These are phyloP conservation scores for Coniella lustricola DNA, from an alignment of 2,329 filamentous ascomycete genomes.

Conservation along the genomic window DNA sequence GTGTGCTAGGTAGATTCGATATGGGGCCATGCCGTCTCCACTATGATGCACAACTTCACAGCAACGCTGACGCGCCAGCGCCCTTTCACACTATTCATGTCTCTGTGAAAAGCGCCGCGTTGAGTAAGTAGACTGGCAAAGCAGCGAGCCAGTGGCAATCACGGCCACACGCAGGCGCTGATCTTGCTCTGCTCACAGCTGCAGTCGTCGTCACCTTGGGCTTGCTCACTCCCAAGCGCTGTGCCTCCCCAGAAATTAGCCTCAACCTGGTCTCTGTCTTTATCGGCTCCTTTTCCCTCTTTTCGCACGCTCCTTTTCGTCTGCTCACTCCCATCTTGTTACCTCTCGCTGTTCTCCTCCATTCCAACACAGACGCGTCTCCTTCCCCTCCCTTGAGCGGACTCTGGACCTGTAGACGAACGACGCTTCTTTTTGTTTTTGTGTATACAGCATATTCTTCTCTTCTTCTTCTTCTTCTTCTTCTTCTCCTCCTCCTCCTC, in stretches of 20 bases:
- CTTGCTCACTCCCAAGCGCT: background rate
- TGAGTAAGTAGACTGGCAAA: too few species aligned
- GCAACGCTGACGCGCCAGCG: background rate
- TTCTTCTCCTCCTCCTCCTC: constrained; percentile 5
- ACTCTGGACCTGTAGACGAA: too few species aligned
- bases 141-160: background rate
- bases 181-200: background rate
- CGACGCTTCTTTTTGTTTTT: too few species aligned
- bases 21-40: background rate
- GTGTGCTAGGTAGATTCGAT: too few species aligned
- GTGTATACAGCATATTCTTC: background rate
- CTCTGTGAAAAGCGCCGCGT: background rate
- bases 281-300: background rate
- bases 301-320: constrained; percentile 1
- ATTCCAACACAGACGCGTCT: background rate
- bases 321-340: background rate
- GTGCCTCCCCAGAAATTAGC: background rate
- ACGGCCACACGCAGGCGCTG: background rate
- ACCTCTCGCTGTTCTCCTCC: background rate
- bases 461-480: background rate
- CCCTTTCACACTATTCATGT: background rate
- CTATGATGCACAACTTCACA: background rate
- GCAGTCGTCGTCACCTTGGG: background rate
- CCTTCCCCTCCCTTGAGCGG: too few species aligned
- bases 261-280: background rate